Base-by-base conservation (phyloP, 129 eudicot genomes). In the Pittosporum tobira region DNA sequence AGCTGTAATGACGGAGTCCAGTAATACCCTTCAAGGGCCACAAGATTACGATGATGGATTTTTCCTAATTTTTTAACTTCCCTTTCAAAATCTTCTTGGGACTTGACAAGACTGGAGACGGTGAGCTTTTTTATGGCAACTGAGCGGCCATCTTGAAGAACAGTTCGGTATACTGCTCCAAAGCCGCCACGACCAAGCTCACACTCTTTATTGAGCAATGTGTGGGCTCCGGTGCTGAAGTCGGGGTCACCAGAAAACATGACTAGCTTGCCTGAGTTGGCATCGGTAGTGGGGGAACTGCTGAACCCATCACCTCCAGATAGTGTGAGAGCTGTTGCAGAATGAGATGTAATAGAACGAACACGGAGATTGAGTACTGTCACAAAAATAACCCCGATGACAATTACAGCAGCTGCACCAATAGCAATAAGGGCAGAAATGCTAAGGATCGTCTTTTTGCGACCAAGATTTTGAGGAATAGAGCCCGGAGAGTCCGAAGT, bases 181-280 rank as follows among this genome's bases (percentile, higher is more conserved):
- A 91, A 91, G 43, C 99, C 99, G 15, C 99, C 99, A 19, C 99
- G 96, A 3, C 99, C 99, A 16, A 91, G 94, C 76, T 91, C 99
- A 29, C 96, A 91, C 48, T 91, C 99, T 73, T 91, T 91, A 78
- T 84, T 84, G 46, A 91, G 84, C 19, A 91, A 76, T 30, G 90
- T 85, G 20, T 84, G 94, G 15, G 90, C 82, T 19, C 90, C 99
- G 1, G 88, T 84, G 47, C 91, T 87, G 77, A 91, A 91, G 31
- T 84, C 96, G 5, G 88, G 94, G 20, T 84, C 94, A 1, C 99
- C 99, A 0, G 99, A 76, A 68, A 91, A 91, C 88, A 91, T 87
- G 61, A 91, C 99, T 6, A 91, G 80, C 81, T 91, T 91, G 24
- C 99, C 99, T 0, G 99, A 91, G 61, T 84, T 77, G 22, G 85